phyloP scores from a whole-genome alignment of 306 rosid genomes.

The Cicer cuneatum region DNA sequence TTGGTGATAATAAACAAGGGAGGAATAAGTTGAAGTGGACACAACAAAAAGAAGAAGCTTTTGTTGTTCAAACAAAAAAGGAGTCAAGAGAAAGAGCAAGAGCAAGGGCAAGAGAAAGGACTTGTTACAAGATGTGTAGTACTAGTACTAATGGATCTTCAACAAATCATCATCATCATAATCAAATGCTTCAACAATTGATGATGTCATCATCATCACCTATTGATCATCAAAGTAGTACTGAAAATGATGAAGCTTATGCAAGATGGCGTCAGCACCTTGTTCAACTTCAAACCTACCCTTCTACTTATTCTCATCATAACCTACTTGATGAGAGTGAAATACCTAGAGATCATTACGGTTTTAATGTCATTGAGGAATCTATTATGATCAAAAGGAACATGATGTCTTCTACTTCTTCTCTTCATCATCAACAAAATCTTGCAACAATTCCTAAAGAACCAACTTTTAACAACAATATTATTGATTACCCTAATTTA shows the following conservation, averaged over 20 bases:
- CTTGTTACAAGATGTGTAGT: conserved; percentile 59
- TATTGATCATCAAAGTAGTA: conserved; percentile 18
- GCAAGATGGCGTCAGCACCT: conserved; percentile 39
- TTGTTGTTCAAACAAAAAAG: conserved; percentile 39
- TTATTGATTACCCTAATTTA: conserved; percentile 36
- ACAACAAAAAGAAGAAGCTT: conserved; percentile 37
- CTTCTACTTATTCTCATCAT: neutral
- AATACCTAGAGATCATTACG: conserved; percentile 37
- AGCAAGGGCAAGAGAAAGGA: conserved; percentile 82
- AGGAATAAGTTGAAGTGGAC: conserved; percentile 44
- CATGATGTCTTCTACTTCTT: conserved; percentile 44
- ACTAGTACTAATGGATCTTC: conserved; percentile 1
- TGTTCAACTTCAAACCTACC: conserved; percentile 37
- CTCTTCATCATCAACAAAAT: conserved; percentile 42
- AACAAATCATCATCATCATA: neutral
- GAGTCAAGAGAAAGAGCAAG: conserved; percentile 75
- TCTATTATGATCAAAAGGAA: conserved; percentile 54
- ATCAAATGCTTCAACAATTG: conserved; percentile 50
- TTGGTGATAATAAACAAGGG: neutral
- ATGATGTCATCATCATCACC: conserved; percentile 33
- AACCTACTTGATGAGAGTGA: neutral
- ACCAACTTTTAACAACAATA: conserved; percentile 43
- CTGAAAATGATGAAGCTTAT: conserved; percentile 37
- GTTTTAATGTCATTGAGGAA: conserved; percentile 46
- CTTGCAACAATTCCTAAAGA: conserved; percentile 53